These are phyloP conservation scores for Diaporthe citriasiana DNA, from an alignment of 2,329 filamentous ascomycete genomes.

Conservation along the genomic window DNA sequence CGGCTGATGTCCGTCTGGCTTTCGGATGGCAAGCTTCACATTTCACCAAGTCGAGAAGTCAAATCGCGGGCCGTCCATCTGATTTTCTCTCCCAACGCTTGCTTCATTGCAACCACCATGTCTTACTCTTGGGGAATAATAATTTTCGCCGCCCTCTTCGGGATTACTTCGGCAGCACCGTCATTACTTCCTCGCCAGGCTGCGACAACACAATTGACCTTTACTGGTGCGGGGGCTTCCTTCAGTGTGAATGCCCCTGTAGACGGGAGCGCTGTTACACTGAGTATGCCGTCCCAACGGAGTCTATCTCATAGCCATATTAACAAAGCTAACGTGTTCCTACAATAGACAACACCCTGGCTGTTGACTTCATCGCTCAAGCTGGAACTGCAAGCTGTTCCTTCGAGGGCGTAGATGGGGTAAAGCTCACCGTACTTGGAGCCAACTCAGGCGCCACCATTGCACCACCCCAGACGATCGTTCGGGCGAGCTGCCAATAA, in stretches of 20 bases:
- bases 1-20: conserved; percentile 13
- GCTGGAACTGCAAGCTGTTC: conserved; percentile 33
- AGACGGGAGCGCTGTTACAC: conserved; percentile 19
- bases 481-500: conserved; percentile 29
- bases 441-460: conserved; percentile 34
- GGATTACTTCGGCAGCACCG: conserved; percentile 21
- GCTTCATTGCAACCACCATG: conserved; percentile 1
- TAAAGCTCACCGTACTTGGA: conserved; percentile 29
- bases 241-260: conserved; percentile 35
- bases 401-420: conserved; percentile 19
- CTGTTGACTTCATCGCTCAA: conserved; percentile 38
- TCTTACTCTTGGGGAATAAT: conserved; percentile 5
- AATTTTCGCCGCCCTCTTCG: conserved; percentile 13
- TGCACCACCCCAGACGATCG: conserved; percentile 38
- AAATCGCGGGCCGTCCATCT: conserved; percentile 19
- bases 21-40: conserved; percentile 20
- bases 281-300: conserved; percentile 10
- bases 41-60: background rate
- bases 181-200: conserved; percentile 27
- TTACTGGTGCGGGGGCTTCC: conserved; percentile 33
- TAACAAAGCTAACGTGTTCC: background rate
- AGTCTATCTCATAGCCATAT: background rate
- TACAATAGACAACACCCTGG: conserved; percentile 31
- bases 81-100: conserved; percentile 10
- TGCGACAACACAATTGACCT: conserved; percentile 36